Conservation (phyloP, 164 flowering plant species). For the Magnolia sinica region DNA sequence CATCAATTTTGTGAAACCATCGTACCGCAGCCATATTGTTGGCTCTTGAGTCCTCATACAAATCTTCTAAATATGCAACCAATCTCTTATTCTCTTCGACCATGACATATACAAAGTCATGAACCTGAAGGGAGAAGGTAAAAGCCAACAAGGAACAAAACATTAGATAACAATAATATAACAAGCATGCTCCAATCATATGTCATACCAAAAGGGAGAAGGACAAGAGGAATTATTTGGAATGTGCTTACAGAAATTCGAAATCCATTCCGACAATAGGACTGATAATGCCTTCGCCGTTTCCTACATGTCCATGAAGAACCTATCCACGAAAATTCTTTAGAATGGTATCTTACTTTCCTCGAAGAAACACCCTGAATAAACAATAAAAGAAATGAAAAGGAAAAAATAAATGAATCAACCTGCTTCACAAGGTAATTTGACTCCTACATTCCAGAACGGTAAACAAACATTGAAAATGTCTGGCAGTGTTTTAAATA, state of each 20-base stretch:
- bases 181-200: not conserved
- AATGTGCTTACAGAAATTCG: constrained; percentile 60
- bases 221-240: not conserved
- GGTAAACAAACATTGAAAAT: too few relatives aligned
- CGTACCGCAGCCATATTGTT: constrained; percentile 86
- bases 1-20: constrained; percentile 96
- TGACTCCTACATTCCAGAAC: not conserved
- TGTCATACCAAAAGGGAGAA: not conserved
- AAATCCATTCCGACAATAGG: constrained; percentile 67
- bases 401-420: not conserved
- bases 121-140: constrained; percentile 40
- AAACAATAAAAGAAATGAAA: not conserved
- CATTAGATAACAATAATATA: not conserved
- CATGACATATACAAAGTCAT: constrained; percentile 73
- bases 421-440: not conserved
- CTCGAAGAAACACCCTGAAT: constrained; percentile 29
- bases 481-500: too few relatives aligned
- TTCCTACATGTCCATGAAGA: constrained; percentile 60
- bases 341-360: constrained; percentile 26
- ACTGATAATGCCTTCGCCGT: constrained; percentile 58
- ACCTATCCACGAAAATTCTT: constrained; percentile 66
- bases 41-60: constrained; percentile 79
- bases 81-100: constrained; percentile 74
- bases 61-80: constrained; percentile 81
- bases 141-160: not conserved